phyloP scores from a whole-genome alignment of 176 grass and related monocot species.

The Zizania latifolia region DNA sequence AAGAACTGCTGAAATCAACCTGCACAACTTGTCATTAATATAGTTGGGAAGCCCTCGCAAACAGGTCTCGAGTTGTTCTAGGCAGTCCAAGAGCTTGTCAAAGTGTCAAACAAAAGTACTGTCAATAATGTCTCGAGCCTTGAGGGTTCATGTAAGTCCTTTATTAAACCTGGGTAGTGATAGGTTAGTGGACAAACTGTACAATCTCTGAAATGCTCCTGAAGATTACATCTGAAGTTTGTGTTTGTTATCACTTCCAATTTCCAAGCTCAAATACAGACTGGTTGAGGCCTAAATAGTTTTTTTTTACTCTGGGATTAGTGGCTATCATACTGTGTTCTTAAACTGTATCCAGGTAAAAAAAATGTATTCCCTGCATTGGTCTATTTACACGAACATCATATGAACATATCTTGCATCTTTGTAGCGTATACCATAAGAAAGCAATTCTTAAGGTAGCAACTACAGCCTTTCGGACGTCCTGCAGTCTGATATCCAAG shows the following conservation, averaged over 20 bases:
- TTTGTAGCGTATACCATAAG: slow-evolving; percentile 77
- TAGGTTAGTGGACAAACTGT: background rate
- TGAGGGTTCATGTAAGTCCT: background rate
- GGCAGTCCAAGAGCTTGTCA: background rate
- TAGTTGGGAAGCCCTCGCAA: background rate
- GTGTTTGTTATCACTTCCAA: background rate
- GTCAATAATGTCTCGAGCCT: background rate
- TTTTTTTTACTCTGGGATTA: background rate
- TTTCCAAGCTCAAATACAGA: background rate
- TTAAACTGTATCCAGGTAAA: background rate
- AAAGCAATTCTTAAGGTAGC: slow-evolving; percentile 59
- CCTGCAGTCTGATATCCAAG: slow-evolving; percentile 71
- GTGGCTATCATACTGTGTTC: background rate
- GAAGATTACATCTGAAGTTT: background rate
- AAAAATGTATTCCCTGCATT: background rate
- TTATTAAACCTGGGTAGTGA: background rate
- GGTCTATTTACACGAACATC: background rate
- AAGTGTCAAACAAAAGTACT: background rate
- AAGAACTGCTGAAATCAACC: background rate
- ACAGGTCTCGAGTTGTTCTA: background rate
- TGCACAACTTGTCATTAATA: background rate
- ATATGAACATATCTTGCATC: background rate
- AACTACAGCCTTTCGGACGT: slow-evolving; percentile 48
- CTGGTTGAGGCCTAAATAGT: background rate
- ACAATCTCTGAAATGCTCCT: background rate